phyloP scores from a whole-genome alignment of 1,284 basidiomycete genomes.

The Cryptococcus neoformans region DNA sequence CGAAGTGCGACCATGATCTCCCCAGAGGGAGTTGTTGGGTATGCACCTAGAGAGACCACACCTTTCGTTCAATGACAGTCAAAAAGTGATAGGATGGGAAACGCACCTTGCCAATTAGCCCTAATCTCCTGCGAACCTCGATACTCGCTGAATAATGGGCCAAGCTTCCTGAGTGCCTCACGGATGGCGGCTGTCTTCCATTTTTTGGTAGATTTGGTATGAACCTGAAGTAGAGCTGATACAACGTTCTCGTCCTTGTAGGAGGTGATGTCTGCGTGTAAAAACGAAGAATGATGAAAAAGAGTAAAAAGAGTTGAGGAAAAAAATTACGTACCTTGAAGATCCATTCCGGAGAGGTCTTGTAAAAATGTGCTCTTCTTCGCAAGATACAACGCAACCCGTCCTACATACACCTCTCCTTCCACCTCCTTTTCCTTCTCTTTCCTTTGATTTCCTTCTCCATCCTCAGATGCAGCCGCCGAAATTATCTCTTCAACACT shows the following conservation, averaged over 20 bases:
- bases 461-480: background rate
- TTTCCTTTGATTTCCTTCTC: conserved; percentile 2
- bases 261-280: no score
- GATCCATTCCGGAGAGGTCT: no score
- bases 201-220: conserved; percentile 24
- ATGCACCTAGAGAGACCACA: background rate
- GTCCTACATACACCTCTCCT: conserved; percentile 42
- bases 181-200: conserved; percentile 27
- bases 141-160: conserved; percentile 20
- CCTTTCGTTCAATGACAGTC: background rate
- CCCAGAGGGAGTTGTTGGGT: background rate
- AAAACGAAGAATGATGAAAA: background rate
- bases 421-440: conserved; percentile 29
- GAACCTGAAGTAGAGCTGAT: conserved; percentile 22
- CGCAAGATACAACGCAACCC: conserved; percentile 41
- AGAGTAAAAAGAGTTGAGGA: no score
- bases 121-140: no score
- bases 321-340: no score
- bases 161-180: conserved; percentile 18
- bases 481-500: conserved; percentile 10
- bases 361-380: conserved; percentile 22
- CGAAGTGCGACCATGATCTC: conserved; percentile 34
- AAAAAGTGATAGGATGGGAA: background rate
- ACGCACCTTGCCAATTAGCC: background rate
- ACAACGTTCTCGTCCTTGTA: no score